Percentiles rank a stretch among this genome's conserved stretches.
phyloP scores from a whole-genome alignment of 805 yeast species.

The Isabelozyma heimii region DNA sequence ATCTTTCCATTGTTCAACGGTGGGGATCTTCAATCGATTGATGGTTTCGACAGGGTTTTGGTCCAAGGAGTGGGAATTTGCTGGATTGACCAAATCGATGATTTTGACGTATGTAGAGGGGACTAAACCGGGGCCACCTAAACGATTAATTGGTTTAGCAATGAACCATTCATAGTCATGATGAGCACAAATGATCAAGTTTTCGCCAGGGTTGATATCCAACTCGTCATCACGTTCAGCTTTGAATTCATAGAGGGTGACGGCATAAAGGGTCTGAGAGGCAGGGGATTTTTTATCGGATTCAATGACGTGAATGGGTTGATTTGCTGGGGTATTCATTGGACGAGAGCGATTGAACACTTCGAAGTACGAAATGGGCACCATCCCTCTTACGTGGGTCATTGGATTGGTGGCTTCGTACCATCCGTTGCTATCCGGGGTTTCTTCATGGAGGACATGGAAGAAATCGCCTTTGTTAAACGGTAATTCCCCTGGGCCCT shows the following conservation, averaged over 20 bases:
- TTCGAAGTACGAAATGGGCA: slow-evolving; percentile 83
- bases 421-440: slow-evolving; percentile 51
- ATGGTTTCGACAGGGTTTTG: slow-evolving; percentile 50
- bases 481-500: slow-evolving; percentile 75
- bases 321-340: slow-evolving; percentile 6
- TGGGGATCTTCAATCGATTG: slow-evolving; percentile 69
- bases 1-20: slow-evolving; percentile 94
- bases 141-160: slow-evolving; percentile 90
- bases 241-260: slow-evolving; percentile 78
- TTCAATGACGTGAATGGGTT: background rate
- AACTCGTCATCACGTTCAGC: slow-evolving; percentile 87
- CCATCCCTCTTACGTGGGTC: slow-evolving; percentile 75
- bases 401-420: slow-evolving; percentile 88
- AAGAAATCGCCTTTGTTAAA: slow-evolving; percentile 86
- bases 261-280: slow-evolving; percentile 67
- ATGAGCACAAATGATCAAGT: slow-evolving; percentile 91
- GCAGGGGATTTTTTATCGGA: slow-evolving; percentile 12
- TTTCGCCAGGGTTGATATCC: slow-evolving; percentile 80
- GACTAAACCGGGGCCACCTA: slow-evolving; percentile 96
- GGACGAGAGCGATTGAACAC: slow-evolving; percentile 63
- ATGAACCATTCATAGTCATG: slow-evolving; percentile 97
- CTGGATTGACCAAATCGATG: slow-evolving; percentile 60
- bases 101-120: slow-evolving; percentile 89
- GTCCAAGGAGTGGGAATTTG: slow-evolving; percentile 41
- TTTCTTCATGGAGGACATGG: slow-evolving; percentile 51